Evolutionary conservation across 768 basidiomycete genomes (phyloP).

Genomic region (Psilocybe tampanensis): DNA sequence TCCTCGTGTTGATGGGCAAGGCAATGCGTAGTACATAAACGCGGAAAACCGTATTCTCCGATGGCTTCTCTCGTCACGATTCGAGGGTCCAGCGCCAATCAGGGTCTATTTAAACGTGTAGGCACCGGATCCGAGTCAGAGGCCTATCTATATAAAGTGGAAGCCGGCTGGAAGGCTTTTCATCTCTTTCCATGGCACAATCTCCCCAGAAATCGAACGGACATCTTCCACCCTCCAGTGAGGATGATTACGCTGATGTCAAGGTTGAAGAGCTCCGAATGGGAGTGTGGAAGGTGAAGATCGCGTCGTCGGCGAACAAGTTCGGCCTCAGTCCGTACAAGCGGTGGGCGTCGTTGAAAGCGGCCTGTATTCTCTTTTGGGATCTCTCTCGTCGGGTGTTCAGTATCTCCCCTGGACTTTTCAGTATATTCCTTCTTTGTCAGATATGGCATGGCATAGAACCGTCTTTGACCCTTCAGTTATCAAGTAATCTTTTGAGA

Average conservation of each 20-base stretch:
- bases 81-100: too few species aligned
- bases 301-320: not conserved
- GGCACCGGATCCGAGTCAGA: too few species aligned
- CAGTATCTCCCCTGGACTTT: constrained; percentile 10
- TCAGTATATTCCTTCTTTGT: constrained; percentile 5
- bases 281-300: constrained; percentile 9
- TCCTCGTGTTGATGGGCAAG: too few species aligned
- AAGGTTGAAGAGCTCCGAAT: constrained; percentile 7
- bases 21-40: too few species aligned
- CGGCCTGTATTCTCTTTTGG: not conserved
- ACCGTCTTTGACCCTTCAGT: constrained; percentile 9
- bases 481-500: constrained; percentile 10
- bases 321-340: not conserved
- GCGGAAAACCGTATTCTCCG: too few species aligned
- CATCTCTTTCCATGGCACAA: too few species aligned
- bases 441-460: constrained; percentile 11
- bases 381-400: constrained; percentile 2
- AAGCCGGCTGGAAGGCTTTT: too few species aligned
- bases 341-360: not conserved
- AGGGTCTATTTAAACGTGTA: too few species aligned
- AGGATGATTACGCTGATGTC: not conserved
- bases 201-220: too few species aligned
- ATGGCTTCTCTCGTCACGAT: too few species aligned
- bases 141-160: too few species aligned
- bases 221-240: too few species aligned